Evolutionary conservation across 1,284 basidiomycete genomes (phyloP), one percentile per base, ranked within the genome.

Genomic region (Anthracocystis setariae): DNA sequence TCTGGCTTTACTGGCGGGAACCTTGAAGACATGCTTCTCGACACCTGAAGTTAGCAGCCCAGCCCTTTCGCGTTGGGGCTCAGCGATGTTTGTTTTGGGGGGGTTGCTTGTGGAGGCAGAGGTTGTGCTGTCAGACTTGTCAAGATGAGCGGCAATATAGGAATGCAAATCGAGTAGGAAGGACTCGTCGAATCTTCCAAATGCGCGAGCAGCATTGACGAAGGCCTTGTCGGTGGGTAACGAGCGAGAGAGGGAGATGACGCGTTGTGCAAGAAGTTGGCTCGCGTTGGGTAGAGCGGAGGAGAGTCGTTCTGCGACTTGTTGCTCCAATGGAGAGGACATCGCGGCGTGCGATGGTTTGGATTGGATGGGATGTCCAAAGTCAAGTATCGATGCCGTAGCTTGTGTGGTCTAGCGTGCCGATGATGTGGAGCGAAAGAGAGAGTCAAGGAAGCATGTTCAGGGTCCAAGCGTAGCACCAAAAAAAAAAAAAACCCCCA

Each of bases 101-200:
- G 72, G 62, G 38, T 65, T 43, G 32, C 45, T 45, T 21, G 74
- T 63, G 24, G 45, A 46, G 17, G 74, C 63, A 12, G 52, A 42
- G 33, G 64, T 44, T 8, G 33, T 46, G 23, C 64, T 21, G 27
- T 66, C 57, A 29, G n/a, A 46, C 37, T n/a, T 49, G 1, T 51
- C 55, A 2, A 44, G 72, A 24, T 62, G 72, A 24, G 58, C 72
- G 33, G 57, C 45, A 23, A 76, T 56, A 40, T 49, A 60, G 38
- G 46, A 44, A 27, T 74, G 76, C 17, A 90, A 83, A 24, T 89
- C 87, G 27, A 86, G 78, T 21, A 90, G 85, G 57, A 88, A 87
- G 17, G 86, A 85, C 63, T 86, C 88, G 77, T 90, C 87, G 81
- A 94, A 94, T 85, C 92, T 91, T 81, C 92, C 92, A 84, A 95